phyloP scores from a whole-genome alignment of 2,329 filamentous ascomycete species.

The Bipolaris victoriae region DNA sequence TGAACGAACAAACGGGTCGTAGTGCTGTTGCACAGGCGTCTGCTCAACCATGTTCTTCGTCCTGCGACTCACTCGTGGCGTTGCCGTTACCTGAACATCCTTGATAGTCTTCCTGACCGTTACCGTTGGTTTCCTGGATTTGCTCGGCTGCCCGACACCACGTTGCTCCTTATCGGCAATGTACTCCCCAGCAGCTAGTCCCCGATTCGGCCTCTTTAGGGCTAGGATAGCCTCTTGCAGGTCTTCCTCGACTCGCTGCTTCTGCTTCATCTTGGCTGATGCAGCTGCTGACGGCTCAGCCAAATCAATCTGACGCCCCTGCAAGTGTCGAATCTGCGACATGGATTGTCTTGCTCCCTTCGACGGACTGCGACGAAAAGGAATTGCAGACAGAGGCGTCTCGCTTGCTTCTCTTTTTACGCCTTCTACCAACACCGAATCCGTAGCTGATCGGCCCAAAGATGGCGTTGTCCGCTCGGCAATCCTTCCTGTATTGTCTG shows the following conservation, averaged over 20 bases:
- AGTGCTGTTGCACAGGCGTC: conserved; percentile 36
- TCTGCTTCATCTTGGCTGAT: conserved; percentile 67
- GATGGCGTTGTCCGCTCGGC: conserved; percentile 63
- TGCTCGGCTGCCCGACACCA: conserved; percentile 30
- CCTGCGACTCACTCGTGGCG: conserved; percentile 47
- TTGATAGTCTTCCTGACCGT: conserved; percentile 37
- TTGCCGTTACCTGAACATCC: conserved; percentile 52
- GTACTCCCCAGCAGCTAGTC: conserved; percentile 69
- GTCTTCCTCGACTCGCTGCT: conserved; percentile 71
- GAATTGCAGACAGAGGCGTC: conserved; percentile 58
- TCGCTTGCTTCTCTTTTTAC: conserved; percentile 75
- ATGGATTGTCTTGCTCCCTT: conserved; percentile 45
- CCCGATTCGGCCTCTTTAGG: conserved; percentile 76
- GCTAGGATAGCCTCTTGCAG: conserved; percentile 75
- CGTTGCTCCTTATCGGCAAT: conserved; percentile 71
- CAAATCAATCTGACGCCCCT: conserved; percentile 61
- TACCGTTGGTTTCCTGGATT: conserved; percentile 38
- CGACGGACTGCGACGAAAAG: conserved; percentile 55
- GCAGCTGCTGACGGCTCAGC: conserved; percentile 59
- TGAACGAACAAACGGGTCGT: conserved; percentile 32
- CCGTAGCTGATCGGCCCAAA: conserved; percentile 71
- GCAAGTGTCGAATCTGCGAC: conserved; percentile 54
- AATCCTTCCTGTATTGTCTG: conserved; percentile 62
- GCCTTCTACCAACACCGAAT: conserved; percentile 62
- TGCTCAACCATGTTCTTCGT: conserved; percentile 42